These are phyloP conservation scores for Xylaria sp. DNA, from an alignment of 2,329 filamentous ascomycete genomes.

Conservation along the genomic window DNA sequence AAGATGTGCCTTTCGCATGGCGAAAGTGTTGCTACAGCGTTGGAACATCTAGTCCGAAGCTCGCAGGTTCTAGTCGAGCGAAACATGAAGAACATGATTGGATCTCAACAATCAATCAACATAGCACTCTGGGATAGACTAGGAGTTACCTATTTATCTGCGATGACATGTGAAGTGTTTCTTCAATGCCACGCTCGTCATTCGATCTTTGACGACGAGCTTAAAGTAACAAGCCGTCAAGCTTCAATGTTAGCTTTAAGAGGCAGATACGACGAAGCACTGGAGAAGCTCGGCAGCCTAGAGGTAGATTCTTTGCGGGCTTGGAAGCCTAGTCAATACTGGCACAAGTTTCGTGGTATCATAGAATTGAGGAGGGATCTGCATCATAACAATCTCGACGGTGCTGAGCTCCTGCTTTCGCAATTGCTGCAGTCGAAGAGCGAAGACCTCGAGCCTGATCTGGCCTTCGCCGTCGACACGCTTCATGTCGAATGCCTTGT, in stretches of 20 bases:
- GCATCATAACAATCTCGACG: constrained; percentile 64
- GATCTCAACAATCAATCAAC: constrained; percentile 77
- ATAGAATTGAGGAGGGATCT: constrained; percentile 73
- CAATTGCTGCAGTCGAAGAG: constrained; percentile 64
- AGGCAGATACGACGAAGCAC: constrained; percentile 77
- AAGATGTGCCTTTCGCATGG: constrained; percentile 81
- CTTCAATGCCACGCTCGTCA: constrained; percentile 74
- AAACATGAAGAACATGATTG: constrained; percentile 77
- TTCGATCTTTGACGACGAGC: constrained; percentile 76
- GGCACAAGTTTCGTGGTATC: constrained; percentile 73
- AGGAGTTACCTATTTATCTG: constrained; percentile 68
- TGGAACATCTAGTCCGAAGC: constrained; percentile 84
- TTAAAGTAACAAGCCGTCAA: constrained; percentile 78
- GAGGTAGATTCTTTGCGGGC: constrained; percentile 73
- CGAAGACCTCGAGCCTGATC: constrained; percentile 64
- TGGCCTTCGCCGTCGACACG: constrained; percentile 62
- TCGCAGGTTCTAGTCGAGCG: constrained; percentile 84
- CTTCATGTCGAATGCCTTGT: constrained; percentile 64
- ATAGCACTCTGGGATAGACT: constrained; percentile 81
- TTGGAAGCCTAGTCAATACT: constrained; percentile 81
- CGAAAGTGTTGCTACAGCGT: constrained; percentile 68
- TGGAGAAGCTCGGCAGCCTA: constrained; percentile 68
- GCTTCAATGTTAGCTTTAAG: constrained; percentile 73
- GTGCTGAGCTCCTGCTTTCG: constrained; percentile 61
- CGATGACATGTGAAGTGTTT: constrained; percentile 76